Evolutionary conservation across 2,329 filamentous ascomycete genomes (phyloP).

Genomic region (Cladobotryum protrusum): DNA sequence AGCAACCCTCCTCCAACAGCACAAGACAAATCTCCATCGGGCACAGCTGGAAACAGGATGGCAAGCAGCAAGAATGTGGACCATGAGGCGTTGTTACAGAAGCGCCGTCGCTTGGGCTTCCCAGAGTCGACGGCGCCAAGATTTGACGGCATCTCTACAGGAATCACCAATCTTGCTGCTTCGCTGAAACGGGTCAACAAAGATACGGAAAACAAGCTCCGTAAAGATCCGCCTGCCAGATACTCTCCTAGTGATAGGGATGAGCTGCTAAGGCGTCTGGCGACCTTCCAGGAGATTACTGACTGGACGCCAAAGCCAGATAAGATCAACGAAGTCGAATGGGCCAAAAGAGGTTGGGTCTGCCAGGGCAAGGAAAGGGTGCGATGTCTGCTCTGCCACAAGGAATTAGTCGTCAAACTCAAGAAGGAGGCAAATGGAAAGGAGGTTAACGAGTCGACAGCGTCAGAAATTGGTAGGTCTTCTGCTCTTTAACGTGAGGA

Average conservation of each 20-base stretch:
- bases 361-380: slow-evolving; percentile 81
- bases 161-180: slow-evolving; percentile 16
- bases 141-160: slow-evolving; percentile 12
- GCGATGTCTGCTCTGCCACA: slow-evolving; percentile 76
- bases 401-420: slow-evolving; percentile 76
- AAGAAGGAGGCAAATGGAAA: slow-evolving; percentile 54
- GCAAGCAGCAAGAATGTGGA: slow-evolving; percentile 16
- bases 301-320: slow-evolving; percentile 92
- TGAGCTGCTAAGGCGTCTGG: slow-evolving; percentile 72
- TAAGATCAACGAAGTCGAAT: slow-evolving; percentile 79
- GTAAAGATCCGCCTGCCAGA: slow-evolving; percentile 43
- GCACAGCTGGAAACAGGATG: slow-evolving; percentile 9
- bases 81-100: slow-evolving; percentile 40
- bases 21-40: slow-evolving; percentile 4
- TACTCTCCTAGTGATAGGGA: slow-evolving; percentile 84
- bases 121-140: slow-evolving; percentile 34
- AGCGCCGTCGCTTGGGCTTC: slow-evolving; percentile 47
- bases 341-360: slow-evolving; percentile 90
- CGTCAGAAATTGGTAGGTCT: slow-evolving; percentile 51
- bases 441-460: slow-evolving; percentile 45
- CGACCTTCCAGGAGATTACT: slow-evolving; percentile 85
- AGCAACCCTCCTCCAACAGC: slow-evolving; percentile 34
- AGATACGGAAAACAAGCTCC: slow-evolving; percentile 16
- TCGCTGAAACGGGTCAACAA: slow-evolving; percentile 17
- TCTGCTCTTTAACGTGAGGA: background rate